phyloP scores from a whole-genome alignment of 2,329 filamentous ascomycete genomes.

The Paramyrothecium roridum region DNA sequence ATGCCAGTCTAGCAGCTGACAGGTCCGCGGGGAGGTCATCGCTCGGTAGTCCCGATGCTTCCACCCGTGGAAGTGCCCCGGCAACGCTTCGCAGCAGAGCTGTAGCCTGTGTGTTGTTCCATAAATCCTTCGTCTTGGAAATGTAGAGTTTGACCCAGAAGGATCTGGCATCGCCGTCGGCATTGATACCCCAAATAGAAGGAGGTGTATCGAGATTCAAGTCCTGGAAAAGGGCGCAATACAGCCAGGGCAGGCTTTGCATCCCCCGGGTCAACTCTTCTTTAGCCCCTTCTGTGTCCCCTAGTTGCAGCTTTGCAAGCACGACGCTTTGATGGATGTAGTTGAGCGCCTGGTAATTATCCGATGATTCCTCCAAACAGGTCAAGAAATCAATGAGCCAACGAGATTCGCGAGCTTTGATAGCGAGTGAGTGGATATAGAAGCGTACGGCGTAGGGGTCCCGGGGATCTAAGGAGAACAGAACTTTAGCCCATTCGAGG shows the following conservation, averaged over 20 bases:
- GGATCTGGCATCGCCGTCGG: slow-evolving; percentile 57
- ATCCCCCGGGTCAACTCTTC: slow-evolving; percentile 66
- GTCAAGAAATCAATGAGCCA: slow-evolving; percentile 71
- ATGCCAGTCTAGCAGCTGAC: slow-evolving; percentile 69
- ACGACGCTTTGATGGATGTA: slow-evolving; percentile 76
- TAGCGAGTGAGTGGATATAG: slow-evolving; percentile 76
- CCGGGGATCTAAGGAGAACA: slow-evolving; percentile 69
- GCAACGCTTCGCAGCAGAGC: slow-evolving; percentile 68
- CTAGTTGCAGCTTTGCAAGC: slow-evolving; percentile 71
- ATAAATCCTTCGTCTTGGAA: slow-evolving; percentile 73
- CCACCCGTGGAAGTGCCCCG: slow-evolving; percentile 46
- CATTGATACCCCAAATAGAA: slow-evolving; percentile 76
- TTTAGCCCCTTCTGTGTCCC: slow-evolving; percentile 63
- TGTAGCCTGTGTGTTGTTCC: slow-evolving; percentile 74
- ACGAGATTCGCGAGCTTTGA: slow-evolving; percentile 74
- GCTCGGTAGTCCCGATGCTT: slow-evolving; percentile 32
- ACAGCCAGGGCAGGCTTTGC: slow-evolving; percentile 77
- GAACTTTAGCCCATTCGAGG: slow-evolving; percentile 87
- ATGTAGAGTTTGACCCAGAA: slow-evolving; percentile 76
- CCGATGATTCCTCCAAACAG: slow-evolving; percentile 30
- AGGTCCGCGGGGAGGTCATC: slow-evolving; percentile 36
- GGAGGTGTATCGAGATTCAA: slow-evolving; percentile 76
- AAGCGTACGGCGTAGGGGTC: slow-evolving; percentile 85
- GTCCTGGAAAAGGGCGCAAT: slow-evolving; percentile 74
- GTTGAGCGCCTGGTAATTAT: slow-evolving; percentile 40